A percentile compares a stretch with the other conserved stretches of the same genome.
Conservation (phyloP, 164 flowering plant genomes). For the Stephania yunnanensis region DNA sequence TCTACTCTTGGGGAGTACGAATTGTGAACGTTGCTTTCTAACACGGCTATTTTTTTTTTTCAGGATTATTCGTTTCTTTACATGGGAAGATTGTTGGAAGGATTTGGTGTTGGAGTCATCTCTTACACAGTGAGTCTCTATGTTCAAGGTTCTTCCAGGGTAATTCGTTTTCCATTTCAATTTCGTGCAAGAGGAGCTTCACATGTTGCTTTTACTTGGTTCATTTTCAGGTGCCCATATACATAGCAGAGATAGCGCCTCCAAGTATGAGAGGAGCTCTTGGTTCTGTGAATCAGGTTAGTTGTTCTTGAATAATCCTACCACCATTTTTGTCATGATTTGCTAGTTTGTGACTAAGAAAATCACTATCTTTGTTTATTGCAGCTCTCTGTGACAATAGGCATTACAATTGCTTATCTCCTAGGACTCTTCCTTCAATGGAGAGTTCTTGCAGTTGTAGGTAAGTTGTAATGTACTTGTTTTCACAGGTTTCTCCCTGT, state of each 20-base stretch:
- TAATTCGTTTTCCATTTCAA: background rate
- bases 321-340: background rate
- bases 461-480: constrained; percentile 26
- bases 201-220: constrained; percentile 6
- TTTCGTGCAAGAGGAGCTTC: background rate
- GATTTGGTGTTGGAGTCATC: constrained; percentile 73
- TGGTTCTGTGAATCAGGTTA: constrained; percentile 71
- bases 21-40: no score
- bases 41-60: no score
- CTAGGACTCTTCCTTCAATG: constrained; percentile 71
- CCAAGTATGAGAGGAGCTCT: constrained; percentile 65
- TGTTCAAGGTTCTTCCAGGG: background rate
- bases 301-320: background rate
- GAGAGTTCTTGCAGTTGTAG: constrained; percentile 80
- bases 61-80: constrained; percentile 65
- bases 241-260: constrained; percentile 89
- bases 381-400: constrained; percentile 82
- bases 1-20: no score
- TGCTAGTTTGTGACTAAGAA: background rate
- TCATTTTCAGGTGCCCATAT: constrained; percentile 62
- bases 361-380: constrained; percentile 2
- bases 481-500: background rate
- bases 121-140: constrained; percentile 46
- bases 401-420: constrained; percentile 73
- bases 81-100: constrained; percentile 75